Evolutionary conservation across 2,329 filamentous ascomycete genomes (phyloP), one percentile per base, ranked within the genome.

Genomic region (Diaporthe vaccinii): DNA sequence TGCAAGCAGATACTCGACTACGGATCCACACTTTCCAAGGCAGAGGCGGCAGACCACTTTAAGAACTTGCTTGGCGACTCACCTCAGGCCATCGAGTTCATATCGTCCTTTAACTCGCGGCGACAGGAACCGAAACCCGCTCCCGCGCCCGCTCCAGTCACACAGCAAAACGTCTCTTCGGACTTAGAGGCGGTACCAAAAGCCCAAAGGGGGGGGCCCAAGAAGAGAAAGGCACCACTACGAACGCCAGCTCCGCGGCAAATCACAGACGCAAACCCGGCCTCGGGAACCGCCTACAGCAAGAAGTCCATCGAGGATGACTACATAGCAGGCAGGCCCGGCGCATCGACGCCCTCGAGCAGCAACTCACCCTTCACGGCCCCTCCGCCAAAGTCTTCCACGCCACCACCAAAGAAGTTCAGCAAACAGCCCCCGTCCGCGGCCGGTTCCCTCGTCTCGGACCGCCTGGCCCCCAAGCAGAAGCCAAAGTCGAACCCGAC

Each of bases 51-150:
- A 69, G 92, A 95, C 57, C 95, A 98, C 83, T 93, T 99, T 76
- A 93, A 92, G 83, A 95, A 97, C 81, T 87, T 99, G 72, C 90
- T 99, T 0, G 97, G 96, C 68, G 95, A 98, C 82, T 95, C 94
- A 9, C 91, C 95, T 1, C 92, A 93, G 79, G 90, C 87, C 55
- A 86, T 95, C 76, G 93, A 95, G 79, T 97, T 95, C 82, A 92
- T 96, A 78, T 91, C 94, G 0, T 93, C 92, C 25, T 96, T 96
- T 82, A 98, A 98, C 82, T 90, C 92, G 4, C 91, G 87, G 25
- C 85, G 91, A 69, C 84, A 87, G 78, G 86, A 87, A 28, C 86
- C 86, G 1, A 82, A 80, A 10, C 75, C 80, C 44, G 78, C 81
- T 51, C 69, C 80, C 62, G 44, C 76, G 67, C 71, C 49, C 20